Evolutionary conservation across 208 protist species (phyloP), one percentile per base, ranked within the genome.

Genomic region (Crithidia expoeki): DNA sequence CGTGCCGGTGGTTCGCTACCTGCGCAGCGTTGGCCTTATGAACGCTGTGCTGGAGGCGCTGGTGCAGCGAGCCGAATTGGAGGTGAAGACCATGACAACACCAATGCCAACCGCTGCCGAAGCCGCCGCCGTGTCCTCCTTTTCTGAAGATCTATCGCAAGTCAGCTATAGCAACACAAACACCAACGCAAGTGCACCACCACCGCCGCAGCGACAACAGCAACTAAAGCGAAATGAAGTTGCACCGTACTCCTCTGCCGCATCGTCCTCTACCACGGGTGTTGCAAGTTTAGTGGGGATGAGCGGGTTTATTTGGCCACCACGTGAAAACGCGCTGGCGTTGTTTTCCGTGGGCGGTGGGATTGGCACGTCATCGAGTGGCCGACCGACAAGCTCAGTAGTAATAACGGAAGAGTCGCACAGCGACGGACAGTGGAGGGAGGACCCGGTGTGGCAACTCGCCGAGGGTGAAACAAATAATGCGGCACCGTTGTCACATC

Each of bases 21-120:
- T 94, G 51, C 76, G 77, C n/a, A 81, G 79, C 49, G 47, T 83
- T 6, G 71, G 68, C 28, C 77, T 86, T 0, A 71, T 89, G 19
- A 28, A 80, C 12, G 61, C 78, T 11, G 77, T 77, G 21, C 52
- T 88, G 19, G 64, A 69, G 17, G 64, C 61, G 3, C 28, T 83
- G 34, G 42, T 70, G 27, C 53, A 71, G 47, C 57, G 72, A 42
- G 70, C 80, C 23, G 56, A 80, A 36, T 23, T 71, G 36, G 59
- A 73, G 63, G 19, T 84, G 50, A 64, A 38, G 4, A 49, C 75
- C 3, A 34, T 56, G 21, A 23, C 53, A 6, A 49, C 64, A 0
- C 2, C 38, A 17, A 27, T 33, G 2, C 1, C 21, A 19, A 36
- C 4, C 11, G 16, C n/a, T 11, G 40, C 28, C 36, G 36, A 16